Conservation (phyloP, 1,139 yeast genomes). For the Saccharomycopsis hybrid region DNA sequence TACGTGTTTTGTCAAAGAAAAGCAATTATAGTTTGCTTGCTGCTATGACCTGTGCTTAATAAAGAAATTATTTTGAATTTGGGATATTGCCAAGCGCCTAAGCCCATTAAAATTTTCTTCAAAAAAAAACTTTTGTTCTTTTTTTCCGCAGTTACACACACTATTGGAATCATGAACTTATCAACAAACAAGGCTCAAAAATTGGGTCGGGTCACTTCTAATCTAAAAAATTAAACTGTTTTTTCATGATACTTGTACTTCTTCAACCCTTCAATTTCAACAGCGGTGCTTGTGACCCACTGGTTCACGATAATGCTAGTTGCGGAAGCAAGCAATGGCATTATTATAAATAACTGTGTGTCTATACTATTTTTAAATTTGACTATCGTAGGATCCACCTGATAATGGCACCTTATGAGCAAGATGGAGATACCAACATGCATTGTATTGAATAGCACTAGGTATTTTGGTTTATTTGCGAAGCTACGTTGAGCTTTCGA, state of each 20-base stretch:
- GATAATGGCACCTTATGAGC: neutral
- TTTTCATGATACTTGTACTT: slow-evolving; percentile 12
- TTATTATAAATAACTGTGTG: slow-evolving; percentile 1
- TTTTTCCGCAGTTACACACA: too few relatives aligned
- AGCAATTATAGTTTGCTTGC: too few relatives aligned
- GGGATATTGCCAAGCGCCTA: too few relatives aligned
- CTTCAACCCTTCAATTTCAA: slow-evolving; percentile 7
- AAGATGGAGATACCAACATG: neutral
- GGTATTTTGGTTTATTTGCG: too few relatives aligned
- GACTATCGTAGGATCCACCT: neutral
- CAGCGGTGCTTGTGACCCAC: slow-evolving; percentile 5
- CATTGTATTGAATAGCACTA: neutral
- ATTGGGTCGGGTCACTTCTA: too few relatives aligned
- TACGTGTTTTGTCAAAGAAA: too few relatives aligned
- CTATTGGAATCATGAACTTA: too few relatives aligned
- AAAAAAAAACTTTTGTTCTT: too few relatives aligned
- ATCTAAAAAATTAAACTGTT: slow-evolving; percentile 3
- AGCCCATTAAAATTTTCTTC: too few relatives aligned
- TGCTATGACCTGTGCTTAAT: too few relatives aligned
- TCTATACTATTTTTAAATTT: neutral
- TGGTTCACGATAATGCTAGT: slow-evolving; percentile 11
- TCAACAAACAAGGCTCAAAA: too few relatives aligned
- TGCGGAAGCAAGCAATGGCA: slow-evolving; percentile 12
- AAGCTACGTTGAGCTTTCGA: neutral
- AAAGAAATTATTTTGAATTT: too few relatives aligned